Conservation (phyloP, 306 rosid genomes). For the Geum urbanum region DNA sequence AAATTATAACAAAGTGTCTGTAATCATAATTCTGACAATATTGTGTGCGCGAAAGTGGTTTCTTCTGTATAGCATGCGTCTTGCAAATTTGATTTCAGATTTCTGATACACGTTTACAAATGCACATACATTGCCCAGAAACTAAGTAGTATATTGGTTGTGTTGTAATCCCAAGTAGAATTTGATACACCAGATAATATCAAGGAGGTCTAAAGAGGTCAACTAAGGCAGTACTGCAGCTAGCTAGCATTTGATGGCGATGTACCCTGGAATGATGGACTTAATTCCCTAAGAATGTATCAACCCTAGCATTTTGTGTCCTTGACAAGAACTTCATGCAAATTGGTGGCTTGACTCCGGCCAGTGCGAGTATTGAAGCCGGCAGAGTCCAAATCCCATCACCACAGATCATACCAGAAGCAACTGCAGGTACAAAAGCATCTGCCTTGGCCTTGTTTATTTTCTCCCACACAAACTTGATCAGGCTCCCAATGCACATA, state of each 20-base stretch:
- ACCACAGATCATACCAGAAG: conserved; percentile 51
- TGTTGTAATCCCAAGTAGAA: too few relatives aligned
- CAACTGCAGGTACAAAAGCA: conserved; percentile 40
- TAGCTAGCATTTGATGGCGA: background rate
- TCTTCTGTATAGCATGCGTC: too few relatives aligned
- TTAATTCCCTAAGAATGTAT: conserved; percentile 12
- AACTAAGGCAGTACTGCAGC: background rate
- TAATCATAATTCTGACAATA: too few relatives aligned
- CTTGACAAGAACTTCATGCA: conserved; percentile 51
- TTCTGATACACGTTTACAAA: too few relatives aligned
- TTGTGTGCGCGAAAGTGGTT: too few relatives aligned
- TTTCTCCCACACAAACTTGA: conserved; percentile 37
- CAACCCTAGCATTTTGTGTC: conserved; percentile 23
- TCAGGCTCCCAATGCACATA: conserved; percentile 42
- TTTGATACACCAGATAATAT: background rate
- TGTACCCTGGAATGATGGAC: background rate
- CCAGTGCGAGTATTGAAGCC: conserved; percentile 37
- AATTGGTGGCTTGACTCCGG: conserved; percentile 41
- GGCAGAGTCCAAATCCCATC: conserved; percentile 51
- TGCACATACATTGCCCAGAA: too few relatives aligned
- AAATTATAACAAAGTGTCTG: too few relatives aligned
- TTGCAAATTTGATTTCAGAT: too few relatives aligned
- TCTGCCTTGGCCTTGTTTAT: conserved; percentile 37
- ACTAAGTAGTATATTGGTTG: too few relatives aligned
- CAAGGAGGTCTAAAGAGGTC: background rate